Percentiles rank a stretch among this genome's conserved stretches.
These are phyloP conservation scores for Pestalotiopsis sp. DNA, from an alignment of 2,329 filamentous ascomycete species.

Conservation along the genomic window DNA sequence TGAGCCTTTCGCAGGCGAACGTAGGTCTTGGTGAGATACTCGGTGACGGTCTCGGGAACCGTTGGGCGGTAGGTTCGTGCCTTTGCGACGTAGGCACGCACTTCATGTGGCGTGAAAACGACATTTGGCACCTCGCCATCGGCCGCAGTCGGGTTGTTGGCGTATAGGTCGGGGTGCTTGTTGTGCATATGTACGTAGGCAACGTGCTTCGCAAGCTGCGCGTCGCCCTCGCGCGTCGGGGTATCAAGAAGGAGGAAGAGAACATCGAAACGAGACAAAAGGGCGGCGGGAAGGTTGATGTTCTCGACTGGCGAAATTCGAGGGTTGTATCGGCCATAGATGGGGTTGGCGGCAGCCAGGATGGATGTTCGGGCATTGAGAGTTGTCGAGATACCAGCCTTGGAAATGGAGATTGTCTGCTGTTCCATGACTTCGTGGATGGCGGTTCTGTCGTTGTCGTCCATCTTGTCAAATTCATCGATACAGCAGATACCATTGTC, in stretches of 20 bases:
- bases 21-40: constrained; percentile 97
- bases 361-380: constrained; percentile 96
- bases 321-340: constrained; percentile 98
- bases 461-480: constrained; percentile 89
- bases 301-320: constrained; percentile 97
- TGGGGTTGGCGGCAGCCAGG: constrained; percentile 91
- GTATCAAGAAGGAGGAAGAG: constrained; percentile 97
- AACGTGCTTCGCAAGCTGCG: constrained; percentile 93
- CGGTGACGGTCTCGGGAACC: constrained; percentile 81
- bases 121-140: constrained; percentile 46
- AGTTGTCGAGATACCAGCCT: constrained; percentile 70
- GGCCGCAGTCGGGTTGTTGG: constrained; percentile 40
- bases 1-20: constrained; percentile 92
- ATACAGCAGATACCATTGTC: constrained; percentile 87
- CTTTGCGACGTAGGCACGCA: constrained; percentile 92
- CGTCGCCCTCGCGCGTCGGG: constrained; percentile 83
- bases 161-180: constrained; percentile 76
- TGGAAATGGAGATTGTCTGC: constrained; percentile 83
- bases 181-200: constrained; percentile 97
- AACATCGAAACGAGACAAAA: constrained; percentile 95
- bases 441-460: constrained; percentile 77
- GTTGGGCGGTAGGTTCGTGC: constrained; percentile 86
- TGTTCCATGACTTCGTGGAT: constrained; percentile 91
- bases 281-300: constrained; percentile 96
- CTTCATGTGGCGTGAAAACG: constrained; percentile 90